Base-by-base conservation (phyloP, 2,329 filamentous ascomycete species). In the Paracamarosporium sp. region DNA sequence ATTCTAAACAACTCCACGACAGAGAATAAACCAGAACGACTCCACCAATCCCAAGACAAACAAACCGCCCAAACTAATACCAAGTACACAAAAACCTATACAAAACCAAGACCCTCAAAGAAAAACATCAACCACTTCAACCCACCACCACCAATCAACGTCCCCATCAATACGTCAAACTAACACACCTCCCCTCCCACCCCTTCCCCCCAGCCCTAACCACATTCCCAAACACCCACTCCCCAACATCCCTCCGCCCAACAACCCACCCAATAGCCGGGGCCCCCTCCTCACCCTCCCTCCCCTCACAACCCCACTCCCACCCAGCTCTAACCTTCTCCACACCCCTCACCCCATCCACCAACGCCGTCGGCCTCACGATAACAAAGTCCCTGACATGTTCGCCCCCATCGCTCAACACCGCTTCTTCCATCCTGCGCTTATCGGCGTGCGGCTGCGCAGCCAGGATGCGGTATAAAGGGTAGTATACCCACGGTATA, bases 361-460 rank as follows among this genome's bases (percentile, higher is more conserved):
- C 68, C 57, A 81, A 59, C 41, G 80, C 57, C 25, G 70, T 76
- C 30, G 78, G 70, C 55, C 78, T 68, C 0, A 80, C 69, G 45
- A 77, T 66, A 0, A 76, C 68, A 56, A 68, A 76, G 1, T 62
- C 68, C 0, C 65, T 45, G 5, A 64, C 65, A 7, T 55, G 53
- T 20, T 61, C 60, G 3, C 60, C 61, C 22, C 64, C 56, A 20
- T 68, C 69, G 4, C 55, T 54, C 11, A 68, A 33, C 8, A 81
- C 50, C 9, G 70, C 28, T 6, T 62, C 50, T 56, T 80, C 74
- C 70, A 79, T 71, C 6, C 60, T 61, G 33, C 54, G 56, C 67
- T 81, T 81, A 52, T 81, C 79, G 20, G 65, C 71, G 57, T 83
- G 78, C 31, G 75, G 74, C 6, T 69, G 65, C 27, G 65, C 57